Evolutionary conservation across 2,329 filamentous ascomycete genomes (phyloP), one percentile per base, ranked within the genome.

Genomic region (Colletotrichum liaoningense): DNA sequence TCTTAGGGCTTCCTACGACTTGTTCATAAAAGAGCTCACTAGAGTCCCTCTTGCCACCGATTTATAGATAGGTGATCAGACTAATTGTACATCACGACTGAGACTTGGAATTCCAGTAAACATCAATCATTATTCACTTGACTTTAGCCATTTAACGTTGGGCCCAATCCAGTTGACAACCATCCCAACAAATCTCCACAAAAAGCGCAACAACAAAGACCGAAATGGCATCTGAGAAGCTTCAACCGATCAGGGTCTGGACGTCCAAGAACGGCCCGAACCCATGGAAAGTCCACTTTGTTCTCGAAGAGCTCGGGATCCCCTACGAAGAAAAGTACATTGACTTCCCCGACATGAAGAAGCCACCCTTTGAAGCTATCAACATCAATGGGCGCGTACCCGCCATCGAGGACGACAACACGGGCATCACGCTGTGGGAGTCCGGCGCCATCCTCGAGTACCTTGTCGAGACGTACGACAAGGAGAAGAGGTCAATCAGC

Each of bases 311-410:
- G 70, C 81, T 84, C 14, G 77, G 76, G 0, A 46, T 84, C 8
- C 79, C 80, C 2, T 83, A 83, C 75, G 79, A 79, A 19, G 72
- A 69, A 60, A 72, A 73, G 9, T 74, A 75, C 0, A 58, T 79
- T 56, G 74, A 65, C 2, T 75, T 79, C 22, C 69, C 77, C 3
- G 75, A 78, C 2, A 42, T 78, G 9, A 80, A 78, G 38, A 68
- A 77, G 52, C 67, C 69, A n/a, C 76, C 76, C 3, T 81, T 75
- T 58, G 77, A 74, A 0, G 49, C 65, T 22, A 76, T 83, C 72
- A 83, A 82, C 75, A 79, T 80, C 26, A 82, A 83, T 63, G 81
- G 81, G 12, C 78, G 81, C 0, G 71, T 81, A 3, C 80, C 80
- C 2, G 78, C 80, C 22, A 80, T 82, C 63, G 65, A 79, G 56